These are phyloP conservation scores for Polytolypa hystricis DNA, from an alignment of 2,329 filamentous ascomycete genomes.

Conservation along the genomic window DNA sequence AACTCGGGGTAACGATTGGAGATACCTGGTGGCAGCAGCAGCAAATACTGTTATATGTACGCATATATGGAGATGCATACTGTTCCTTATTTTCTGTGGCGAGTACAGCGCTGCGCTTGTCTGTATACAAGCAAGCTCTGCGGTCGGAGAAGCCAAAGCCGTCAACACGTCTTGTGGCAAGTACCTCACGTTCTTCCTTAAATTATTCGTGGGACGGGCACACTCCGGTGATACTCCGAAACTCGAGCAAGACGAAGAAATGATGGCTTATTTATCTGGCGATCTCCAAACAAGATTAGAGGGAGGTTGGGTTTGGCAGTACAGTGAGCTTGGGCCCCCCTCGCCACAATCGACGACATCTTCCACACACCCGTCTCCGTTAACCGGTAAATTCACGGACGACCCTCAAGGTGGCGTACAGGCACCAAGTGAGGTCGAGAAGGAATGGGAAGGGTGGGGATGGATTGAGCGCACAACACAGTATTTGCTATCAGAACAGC, in stretches of 20 bases:
- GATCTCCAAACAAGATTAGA: slow-evolving; percentile 75
- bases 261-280: slow-evolving; percentile 73
- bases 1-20: slow-evolving; percentile 37
- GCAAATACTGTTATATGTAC: slow-evolving; percentile 66
- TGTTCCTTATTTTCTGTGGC: slow-evolving; percentile 66
- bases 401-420: slow-evolving; percentile 41
- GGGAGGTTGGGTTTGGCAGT: slow-evolving; percentile 73
- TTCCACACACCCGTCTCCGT: slow-evolving; percentile 6
- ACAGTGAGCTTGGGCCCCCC: slow-evolving; percentile 36
- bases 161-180: slow-evolving; percentile 70
- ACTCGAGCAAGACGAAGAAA: slow-evolving; percentile 65
- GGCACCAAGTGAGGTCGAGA: slow-evolving; percentile 8
- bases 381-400: slow-evolving; percentile 29
- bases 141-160: slow-evolving; percentile 59
- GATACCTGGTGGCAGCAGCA: slow-evolving; percentile 50
- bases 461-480: slow-evolving; percentile 55
- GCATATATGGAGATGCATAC: slow-evolving; percentile 76
- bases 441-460: slow-evolving; percentile 66
- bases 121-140: slow-evolving; percentile 60
- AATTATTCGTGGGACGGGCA: slow-evolving; percentile 49
- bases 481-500: slow-evolving; percentile 42
- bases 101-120: slow-evolving; percentile 61
- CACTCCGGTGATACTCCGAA: slow-evolving; percentile 31
- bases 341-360: slow-evolving; percentile 6
- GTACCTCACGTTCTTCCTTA: slow-evolving; percentile 71